Percentiles rank a stretch among this genome's conserved stretches.
Evolutionary conservation across 352 stramenopile genomes (phyloP).

Genomic region (Phytopythium sindhum): DNA sequence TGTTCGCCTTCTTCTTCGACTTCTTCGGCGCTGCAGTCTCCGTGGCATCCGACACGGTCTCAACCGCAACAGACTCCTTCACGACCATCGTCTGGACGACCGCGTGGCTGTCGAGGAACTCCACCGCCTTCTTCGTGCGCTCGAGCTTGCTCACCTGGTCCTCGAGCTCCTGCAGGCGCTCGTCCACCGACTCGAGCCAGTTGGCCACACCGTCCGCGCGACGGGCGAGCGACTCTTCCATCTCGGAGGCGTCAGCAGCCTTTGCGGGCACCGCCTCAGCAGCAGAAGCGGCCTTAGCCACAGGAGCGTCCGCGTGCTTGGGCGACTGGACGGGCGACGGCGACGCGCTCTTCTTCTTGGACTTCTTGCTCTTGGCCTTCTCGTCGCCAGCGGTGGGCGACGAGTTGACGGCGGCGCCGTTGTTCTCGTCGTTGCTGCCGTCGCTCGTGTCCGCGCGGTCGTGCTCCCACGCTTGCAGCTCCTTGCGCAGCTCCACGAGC

Average conservation of each 20-base stretch:
- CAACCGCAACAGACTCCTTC: not conserved
- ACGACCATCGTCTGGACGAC: not conserved
- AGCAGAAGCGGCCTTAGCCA: not conserved
- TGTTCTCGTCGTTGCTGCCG: constrained; percentile 16
- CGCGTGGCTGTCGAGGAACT: constrained; percentile 23
- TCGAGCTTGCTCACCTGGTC: constrained; percentile 30
- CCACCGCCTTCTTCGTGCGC: constrained; percentile 31
- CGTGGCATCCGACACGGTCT: constrained; percentile 6
- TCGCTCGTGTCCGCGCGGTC: constrained; percentile 14
- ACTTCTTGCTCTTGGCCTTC: constrained; percentile 18
- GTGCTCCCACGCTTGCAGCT: constrained; percentile 54
- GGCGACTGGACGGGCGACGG: not conserved
- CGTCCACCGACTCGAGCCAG: constrained; percentile 14
- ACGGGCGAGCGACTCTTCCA: constrained; percentile 5
- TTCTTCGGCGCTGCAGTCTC: constrained; percentile 11
- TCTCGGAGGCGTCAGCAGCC: not conserved
- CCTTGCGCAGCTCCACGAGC: constrained; percentile 64
- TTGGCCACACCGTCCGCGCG: constrained; percentile 9
- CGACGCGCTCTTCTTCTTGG: constrained; percentile 8
- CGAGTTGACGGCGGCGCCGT: not conserved
- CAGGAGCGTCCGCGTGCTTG: constrained; percentile 3
- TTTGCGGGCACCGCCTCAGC: constrained; percentile 10
- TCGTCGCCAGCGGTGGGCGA: not conserved
- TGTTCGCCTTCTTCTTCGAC: constrained; percentile 10
- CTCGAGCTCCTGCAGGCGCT: constrained; percentile 25